Conservation (phyloP, 2,329 filamentous ascomycete species). For the Neopestalotiopsis sp. region DNA sequence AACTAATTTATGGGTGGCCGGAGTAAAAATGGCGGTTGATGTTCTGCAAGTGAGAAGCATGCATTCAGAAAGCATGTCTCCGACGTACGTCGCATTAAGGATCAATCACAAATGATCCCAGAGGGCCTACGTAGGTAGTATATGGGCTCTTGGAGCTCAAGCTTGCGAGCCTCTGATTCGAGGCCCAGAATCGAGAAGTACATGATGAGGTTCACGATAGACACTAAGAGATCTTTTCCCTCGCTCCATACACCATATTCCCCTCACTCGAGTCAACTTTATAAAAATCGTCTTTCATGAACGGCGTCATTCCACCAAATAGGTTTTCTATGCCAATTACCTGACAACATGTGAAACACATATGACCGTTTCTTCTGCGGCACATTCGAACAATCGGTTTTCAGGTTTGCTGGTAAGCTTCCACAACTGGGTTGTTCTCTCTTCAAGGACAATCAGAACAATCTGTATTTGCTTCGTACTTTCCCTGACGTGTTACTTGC, state of each 20-base stretch:
- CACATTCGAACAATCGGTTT: too few species aligned
- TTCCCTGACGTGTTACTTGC: neutral
- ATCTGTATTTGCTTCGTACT: neutral
- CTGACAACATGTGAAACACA: too few species aligned
- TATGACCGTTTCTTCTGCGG: too few species aligned
- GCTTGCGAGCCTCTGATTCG: neutral
- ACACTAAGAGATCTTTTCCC: constrained; percentile 18
- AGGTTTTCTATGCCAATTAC: too few species aligned
- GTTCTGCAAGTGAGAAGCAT: neutral
- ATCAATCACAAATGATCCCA: neutral
- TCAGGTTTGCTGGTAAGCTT: too few species aligned
- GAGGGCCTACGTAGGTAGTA: neutral
- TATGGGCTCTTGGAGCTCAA: neutral
- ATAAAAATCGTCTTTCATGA: too few species aligned
- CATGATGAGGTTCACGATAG: constrained; percentile 18
- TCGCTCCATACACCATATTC: neutral
- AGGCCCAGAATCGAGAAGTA: neutral
- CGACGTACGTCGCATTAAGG: too few species aligned
- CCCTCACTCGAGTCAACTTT: neutral
- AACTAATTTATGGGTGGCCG: neutral
- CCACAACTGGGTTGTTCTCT: too few species aligned
- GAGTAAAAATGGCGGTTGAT: neutral
- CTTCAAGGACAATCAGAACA: neutral
- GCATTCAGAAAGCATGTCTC: neutral
- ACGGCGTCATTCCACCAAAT: too few species aligned